Evolutionary conservation across 257 asterid species (phyloP), one percentile per base, ranked within the genome.

Genomic region (Ehretia macrophylla): DNA sequence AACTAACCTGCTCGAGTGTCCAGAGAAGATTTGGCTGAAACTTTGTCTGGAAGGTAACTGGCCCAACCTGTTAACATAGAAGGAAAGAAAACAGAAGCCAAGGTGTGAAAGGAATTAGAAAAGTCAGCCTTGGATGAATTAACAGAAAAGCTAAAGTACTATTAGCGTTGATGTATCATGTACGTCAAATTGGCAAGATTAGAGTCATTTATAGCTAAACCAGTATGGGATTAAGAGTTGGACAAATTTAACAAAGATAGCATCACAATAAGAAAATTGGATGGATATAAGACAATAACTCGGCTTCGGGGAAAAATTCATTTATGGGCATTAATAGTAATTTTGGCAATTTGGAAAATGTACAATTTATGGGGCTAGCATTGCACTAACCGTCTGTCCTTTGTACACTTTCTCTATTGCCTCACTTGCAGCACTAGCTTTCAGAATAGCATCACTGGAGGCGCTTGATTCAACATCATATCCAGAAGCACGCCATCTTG

Each of bases 341-440:
- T 27, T 3, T 27, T n/a, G n/a, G 35, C 6, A 6, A 1, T 6
- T 27, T 27, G 35, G 35, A 27, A 6, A 27, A 27, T 1, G 35
- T 27, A 27, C 3, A 27, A 3, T 42, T 10, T 42, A 42, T 10
- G 16, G 3, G 8, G 12, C 3, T 42, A 42, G 11, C 47, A 42
- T 10, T 11, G 17, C 38, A 65, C 83, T 65, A 62, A 80, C 86
- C 17, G 69, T 46, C 57, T 77, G 86, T 32, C 99, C 94, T 69
- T 83, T 81, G 71, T 93, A 86, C 37, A 81, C 96, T 80, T 80
- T 80, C 83, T 89, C 95, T 68, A 93, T 89, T 66, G 99, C 96
- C 73, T 89, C 99, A 69, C 91, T 93, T 22, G 99, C 99, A 68
- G 97, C 97, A 71, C 99, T 93, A 64, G 96, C 97, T 78, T 93